These are phyloP conservation scores for Elongisporangium anandrum DNA, from an alignment of 352 stramenopile species.

Conservation along the genomic window DNA sequence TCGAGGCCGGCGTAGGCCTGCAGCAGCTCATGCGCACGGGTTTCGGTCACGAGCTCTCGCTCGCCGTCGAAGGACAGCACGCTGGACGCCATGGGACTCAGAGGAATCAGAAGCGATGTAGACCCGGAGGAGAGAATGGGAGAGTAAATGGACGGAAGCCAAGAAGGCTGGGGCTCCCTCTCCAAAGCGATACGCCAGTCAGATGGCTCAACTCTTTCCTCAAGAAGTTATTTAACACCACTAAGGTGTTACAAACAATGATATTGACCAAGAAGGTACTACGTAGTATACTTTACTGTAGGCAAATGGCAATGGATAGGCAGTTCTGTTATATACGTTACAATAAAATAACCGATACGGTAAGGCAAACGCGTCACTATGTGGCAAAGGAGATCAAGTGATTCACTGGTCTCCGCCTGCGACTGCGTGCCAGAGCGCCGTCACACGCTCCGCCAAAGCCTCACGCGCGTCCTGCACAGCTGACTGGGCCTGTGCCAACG, in stretches of 20 bases:
- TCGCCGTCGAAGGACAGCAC: slow-evolving; percentile 68
- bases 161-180: neutral
- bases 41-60: slow-evolving; percentile 73
- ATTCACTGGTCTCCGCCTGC: neutral
- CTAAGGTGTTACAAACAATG: neutral
- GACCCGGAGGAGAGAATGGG: neutral
- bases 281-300: too few species aligned
- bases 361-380: neutral
- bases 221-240: neutral
- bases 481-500: neutral
- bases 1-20: slow-evolving; percentile 33
- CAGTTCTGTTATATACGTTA: neutral
- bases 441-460: neutral
- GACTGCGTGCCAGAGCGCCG: neutral
- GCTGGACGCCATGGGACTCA: neutral
- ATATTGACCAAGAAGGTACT: too few species aligned
- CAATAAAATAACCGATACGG: slow-evolving; percentile 3
- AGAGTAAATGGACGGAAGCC: neutral
- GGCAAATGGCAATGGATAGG: neutral
- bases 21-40: slow-evolving; percentile 66
- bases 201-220: neutral
- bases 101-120: neutral
- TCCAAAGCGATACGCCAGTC: neutral
- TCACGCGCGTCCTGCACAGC: neutral
- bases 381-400: too few species aligned